Conservation (phyloP, 352 stramenopile genomes). For the Halophytophthora batemanensis region DNA sequence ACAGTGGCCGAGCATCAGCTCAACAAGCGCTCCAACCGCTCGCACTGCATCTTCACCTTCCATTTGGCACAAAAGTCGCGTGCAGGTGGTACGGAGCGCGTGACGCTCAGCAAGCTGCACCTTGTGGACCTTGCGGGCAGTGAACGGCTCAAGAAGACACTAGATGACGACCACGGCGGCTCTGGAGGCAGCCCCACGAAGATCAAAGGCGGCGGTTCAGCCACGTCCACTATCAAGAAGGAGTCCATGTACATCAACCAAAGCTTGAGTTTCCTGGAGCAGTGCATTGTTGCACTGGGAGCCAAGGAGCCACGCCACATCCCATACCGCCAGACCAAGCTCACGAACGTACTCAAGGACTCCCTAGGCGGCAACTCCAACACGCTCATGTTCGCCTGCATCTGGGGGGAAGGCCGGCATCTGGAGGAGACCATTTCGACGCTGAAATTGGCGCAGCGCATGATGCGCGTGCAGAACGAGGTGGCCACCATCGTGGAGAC, state of each 20-base stretch:
- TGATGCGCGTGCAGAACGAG: constrained; percentile 94
- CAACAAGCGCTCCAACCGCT: constrained; percentile 93
- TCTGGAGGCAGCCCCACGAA: constrained; percentile 13
- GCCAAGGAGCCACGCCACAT: constrained; percentile 76
- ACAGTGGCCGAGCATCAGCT: constrained; percentile 93
- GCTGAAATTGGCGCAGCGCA: constrained; percentile 89
- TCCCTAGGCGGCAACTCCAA: constrained; percentile 95
- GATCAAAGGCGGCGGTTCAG: constrained; percentile 7
- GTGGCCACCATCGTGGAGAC: constrained; percentile 81
- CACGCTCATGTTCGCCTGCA: constrained; percentile 94
- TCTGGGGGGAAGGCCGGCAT: constrained; percentile 91
- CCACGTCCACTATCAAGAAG: constrained; percentile 89
- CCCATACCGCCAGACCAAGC: constrained; percentile 93
- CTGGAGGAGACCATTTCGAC: constrained; percentile 94
- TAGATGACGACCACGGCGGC: constrained; percentile 46
- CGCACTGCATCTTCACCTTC: constrained; percentile 92
- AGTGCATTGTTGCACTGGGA: constrained; percentile 91
- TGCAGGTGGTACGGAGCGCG: constrained; percentile 63
- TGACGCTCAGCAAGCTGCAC: constrained; percentile 89
- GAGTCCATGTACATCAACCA: constrained; percentile 98
- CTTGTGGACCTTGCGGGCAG: constrained; percentile 95
- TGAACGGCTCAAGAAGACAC: constrained; percentile 93
- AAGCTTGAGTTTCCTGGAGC: constrained; percentile 94
- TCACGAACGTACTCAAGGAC: constrained; percentile 93
- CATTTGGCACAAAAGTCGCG: constrained; percentile 88